phyloP scores from a whole-genome alignment of 805 yeast species.

The Cyberlindnera maritima region DNA sequence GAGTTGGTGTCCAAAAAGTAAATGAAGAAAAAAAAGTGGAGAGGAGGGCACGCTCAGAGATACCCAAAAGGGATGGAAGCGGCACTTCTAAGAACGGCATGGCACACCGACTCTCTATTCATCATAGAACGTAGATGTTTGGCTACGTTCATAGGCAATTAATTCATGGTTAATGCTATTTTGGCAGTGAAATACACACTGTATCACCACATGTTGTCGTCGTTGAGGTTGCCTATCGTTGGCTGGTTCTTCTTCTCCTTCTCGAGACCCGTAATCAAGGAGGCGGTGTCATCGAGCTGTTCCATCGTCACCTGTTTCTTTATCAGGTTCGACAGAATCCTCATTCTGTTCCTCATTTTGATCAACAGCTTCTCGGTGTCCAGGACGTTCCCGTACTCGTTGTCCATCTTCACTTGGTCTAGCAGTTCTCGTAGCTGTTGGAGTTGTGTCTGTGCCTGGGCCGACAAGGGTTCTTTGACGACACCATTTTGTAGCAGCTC shows the following conservation, averaged over 20 bases:
- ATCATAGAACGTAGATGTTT: too few species aligned
- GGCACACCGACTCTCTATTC: too few species aligned
- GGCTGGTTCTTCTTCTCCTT: slow-evolving; percentile 15
- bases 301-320: slow-evolving; percentile 17
- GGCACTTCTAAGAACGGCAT: too few species aligned
- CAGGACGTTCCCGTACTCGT: slow-evolving; percentile 55
- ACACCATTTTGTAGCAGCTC: slow-evolving; percentile 35
- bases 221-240: slow-evolving; percentile 21
- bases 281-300: slow-evolving; percentile 15
- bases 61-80: too few species aligned
- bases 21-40: too few species aligned
- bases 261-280: slow-evolving; percentile 19
- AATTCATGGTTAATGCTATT: too few species aligned
- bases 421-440: slow-evolving; percentile 30
- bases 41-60: too few species aligned
- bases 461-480: slow-evolving; percentile 14
- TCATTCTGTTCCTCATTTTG: slow-evolving; percentile 59
- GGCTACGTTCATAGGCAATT: too few species aligned
- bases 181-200: too few species aligned
- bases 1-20: too few species aligned
- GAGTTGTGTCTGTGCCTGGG: slow-evolving; percentile 26
- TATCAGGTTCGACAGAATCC: slow-evolving; percentile 43
- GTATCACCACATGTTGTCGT: slow-evolving; percentile 29
- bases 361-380: slow-evolving; percentile 48
- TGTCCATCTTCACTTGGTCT: slow-evolving; percentile 36